Evolutionary conservation across 306 rosid genomes (phyloP).

Genomic region (Corylus heterophylla): DNA sequence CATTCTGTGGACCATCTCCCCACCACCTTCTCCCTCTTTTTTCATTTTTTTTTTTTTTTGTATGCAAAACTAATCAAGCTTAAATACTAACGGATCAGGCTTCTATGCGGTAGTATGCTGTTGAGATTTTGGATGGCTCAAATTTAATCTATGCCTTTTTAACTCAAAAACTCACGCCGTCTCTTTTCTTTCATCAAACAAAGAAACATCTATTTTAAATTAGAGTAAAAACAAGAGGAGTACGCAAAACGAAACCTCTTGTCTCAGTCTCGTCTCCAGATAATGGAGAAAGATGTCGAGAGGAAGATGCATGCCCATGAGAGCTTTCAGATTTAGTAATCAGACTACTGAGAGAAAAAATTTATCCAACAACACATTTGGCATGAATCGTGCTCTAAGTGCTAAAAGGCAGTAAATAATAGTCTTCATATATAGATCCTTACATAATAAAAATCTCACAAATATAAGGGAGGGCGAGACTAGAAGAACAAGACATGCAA

Average conservation of each 20-base stretch:
- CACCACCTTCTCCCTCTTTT: no score
- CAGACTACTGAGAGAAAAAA: constrained; percentile 19
- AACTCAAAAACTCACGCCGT: no score
- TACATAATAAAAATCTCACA: constrained; percentile 28
- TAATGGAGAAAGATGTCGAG: constrained; percentile 34
- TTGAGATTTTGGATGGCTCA: no score
- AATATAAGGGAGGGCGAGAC: background rate
- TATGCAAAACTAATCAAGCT: no score
- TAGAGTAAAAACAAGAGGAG: constrained; percentile 21
- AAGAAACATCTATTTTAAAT: no score
- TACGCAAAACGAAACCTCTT: constrained; percentile 41
- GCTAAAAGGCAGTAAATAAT: constrained; percentile 60
- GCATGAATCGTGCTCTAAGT: constrained; percentile 41
- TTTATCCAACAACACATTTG: constrained; percentile 32
- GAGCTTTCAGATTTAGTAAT: constrained; percentile 36
- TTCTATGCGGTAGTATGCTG: no score
- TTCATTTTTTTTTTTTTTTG: no score
- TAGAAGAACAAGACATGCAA: no score
- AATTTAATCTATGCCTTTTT: no score
- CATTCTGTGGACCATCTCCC: no score
- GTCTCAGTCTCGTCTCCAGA: constrained; percentile 31
- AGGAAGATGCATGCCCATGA: constrained; percentile 23
- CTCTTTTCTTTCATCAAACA: no score
- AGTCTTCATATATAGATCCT: constrained; percentile 58
- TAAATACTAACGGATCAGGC: no score